Base-by-base conservation (phyloP, 768 basidiomycete species). In the Leucogyrophana mollusca region DNA sequence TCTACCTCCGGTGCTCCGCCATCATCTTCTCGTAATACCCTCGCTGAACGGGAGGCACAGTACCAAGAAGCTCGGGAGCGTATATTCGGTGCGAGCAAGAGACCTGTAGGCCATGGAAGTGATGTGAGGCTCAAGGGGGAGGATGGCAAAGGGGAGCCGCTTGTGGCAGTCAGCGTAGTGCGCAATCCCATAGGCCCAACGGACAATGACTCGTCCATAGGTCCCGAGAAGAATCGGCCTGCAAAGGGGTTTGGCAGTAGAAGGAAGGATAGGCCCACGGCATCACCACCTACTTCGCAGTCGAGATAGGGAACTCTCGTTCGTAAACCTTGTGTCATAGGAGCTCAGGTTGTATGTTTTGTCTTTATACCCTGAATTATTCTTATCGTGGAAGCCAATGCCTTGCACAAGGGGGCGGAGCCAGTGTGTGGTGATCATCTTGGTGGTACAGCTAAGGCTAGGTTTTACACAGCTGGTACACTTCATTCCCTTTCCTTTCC, bases 1-100 rank as follows among this genome's bases (percentile, higher is more conserved):
- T 43, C 55, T 2, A 33, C 47, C 10, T 23, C 51, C 6, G 49
- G 58, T 1, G 24, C 54, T 3, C 18, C 61, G 2, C 47, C 58
- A 10, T 50, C 58, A 0, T 49, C 55, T 13, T 53, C 58, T 18
- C 49, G 68, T 34, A 56, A 61, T 9, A 50, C 70, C 8, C 67
- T 86, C 3, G 75, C 80, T 25, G 83, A 87, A 45, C 77, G 87
- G 34, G 87, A 88, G 59, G 83, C 79, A 14, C 76, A 81, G 44
- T 90, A 90, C 60, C 77, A 83, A 46, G 85, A 80, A 16, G 87
- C 88, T 3, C 69, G 88, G 21, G 79, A 83, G 45, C 74, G 88
- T 17, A 90, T 90, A 43, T 90, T 90, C 50, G 80, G 82, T 3
- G 54, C 53, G 14, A 50, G 56, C 21, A 50, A 52, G 56, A 47